Evolutionary conservation across 2,329 filamentous ascomycete species (phyloP), one percentile per base, ranked within the genome.

Genomic region (Sporothrix phasma): DNA sequence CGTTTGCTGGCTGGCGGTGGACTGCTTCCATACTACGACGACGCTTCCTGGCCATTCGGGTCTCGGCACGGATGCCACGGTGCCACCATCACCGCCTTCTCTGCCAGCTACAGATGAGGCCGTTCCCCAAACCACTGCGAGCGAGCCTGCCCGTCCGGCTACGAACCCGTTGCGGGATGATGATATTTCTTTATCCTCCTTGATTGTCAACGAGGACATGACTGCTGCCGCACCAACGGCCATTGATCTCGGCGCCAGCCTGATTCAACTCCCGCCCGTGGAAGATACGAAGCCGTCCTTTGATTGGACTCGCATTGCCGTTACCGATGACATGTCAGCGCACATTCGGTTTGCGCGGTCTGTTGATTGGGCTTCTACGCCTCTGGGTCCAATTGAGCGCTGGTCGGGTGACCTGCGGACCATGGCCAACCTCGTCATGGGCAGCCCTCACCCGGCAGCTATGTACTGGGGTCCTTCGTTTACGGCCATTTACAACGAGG

Each of bases 401-500:
- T 95, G 90, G 89, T 77, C 82, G 1, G 76, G 83, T 34, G 88
- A 92, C 69, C 76, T 94, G 58, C 82, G 90, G 62, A 84, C 85
- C 67, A 90, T 92, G 86, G 87, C 88, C 59, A 93, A 92, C 72
- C 75, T 93, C 49, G 85, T 95, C 69, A 92, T 94, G 88, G 87
- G 84, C 15, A 88, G 84, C 65, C 88, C 88, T 11, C 85, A 91
- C 70, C 87, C 88, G 1, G 84, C 86, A 5, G 87, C 88, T 7
- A 84, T 92, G 80, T 93, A 92, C 72, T 93, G 90, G 89, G 89
- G 89, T 0, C 78, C 80, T 2, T 85, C 92, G 81, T 78, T 84
- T 45, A 82, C 86, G 19, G 81, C 83, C 8, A 87, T 90, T 41
- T 90, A 90, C 73, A 90, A 90, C 69, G 87, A 89, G 71, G 84